Percentiles rank a stretch among this genome's conserved stretches.
Evolutionary conservation across 805 yeast species (phyloP).

Genomic region (Sugiyamaella floridensis): DNA sequence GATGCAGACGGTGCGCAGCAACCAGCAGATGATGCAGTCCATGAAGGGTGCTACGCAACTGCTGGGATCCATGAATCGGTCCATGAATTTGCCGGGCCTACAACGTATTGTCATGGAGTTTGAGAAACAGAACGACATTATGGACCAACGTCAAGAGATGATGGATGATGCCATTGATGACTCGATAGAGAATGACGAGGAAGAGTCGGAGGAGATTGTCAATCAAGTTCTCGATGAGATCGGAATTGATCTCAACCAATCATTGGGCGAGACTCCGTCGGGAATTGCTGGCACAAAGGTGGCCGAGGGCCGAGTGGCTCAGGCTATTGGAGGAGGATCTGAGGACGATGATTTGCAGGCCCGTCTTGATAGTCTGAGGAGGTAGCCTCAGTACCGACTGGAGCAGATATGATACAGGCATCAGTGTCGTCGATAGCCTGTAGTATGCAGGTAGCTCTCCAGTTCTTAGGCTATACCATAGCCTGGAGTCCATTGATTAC

Average conservation of each 20-base stretch:
- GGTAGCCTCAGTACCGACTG: constrained; percentile 25
- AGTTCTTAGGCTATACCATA: background rate
- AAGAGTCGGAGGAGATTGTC: constrained; percentile 85
- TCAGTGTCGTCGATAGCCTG: background rate
- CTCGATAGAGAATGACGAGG: constrained; percentile 86
- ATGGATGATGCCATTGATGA: constrained; percentile 98
- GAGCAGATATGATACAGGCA: background rate
- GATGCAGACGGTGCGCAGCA: constrained; percentile 85
- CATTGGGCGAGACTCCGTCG: constrained; percentile 42
- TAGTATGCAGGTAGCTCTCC: background rate
- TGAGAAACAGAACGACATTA: constrained; percentile 86
- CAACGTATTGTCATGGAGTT: constrained; percentile 91
- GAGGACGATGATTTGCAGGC: constrained; percentile 87
- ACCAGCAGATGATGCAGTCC: constrained; percentile 90
- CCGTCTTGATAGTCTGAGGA: constrained; percentile 72
- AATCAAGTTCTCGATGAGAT: constrained; percentile 90
- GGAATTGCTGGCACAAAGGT: constrained; percentile 27
- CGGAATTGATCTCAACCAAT: constrained; percentile 70
- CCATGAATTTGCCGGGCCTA: constrained; percentile 85
- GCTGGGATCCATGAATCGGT: constrained; percentile 78
- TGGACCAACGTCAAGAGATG: constrained; percentile 98
- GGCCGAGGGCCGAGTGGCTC: constrained; percentile 40
- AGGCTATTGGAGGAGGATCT: constrained; percentile 38
- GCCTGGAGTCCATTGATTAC: no score
- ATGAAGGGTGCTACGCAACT: constrained; percentile 82